These are phyloP conservation scores for Scolecobasidium constrictum DNA, from an alignment of 2,329 filamentous ascomycete species.

Conservation along the genomic window DNA sequence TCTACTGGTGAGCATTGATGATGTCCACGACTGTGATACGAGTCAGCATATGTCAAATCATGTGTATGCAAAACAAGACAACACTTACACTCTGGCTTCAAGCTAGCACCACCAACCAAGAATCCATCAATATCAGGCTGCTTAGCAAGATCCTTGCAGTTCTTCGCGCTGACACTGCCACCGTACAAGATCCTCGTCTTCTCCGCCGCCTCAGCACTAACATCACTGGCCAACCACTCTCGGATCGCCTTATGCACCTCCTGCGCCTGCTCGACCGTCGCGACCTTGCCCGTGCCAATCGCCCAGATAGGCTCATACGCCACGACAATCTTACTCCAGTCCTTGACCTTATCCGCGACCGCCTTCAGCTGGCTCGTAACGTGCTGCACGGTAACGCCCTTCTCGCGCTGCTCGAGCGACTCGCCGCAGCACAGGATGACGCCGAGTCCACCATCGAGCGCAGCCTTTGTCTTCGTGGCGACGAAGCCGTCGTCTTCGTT, in stretches of 20 bases:
- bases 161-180: slow-evolving; percentile 95
- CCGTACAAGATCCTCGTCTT: slow-evolving; percentile 93
- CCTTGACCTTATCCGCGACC: slow-evolving; percentile 64
- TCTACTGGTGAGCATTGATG: slow-evolving; percentile 50
- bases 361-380: slow-evolving; percentile 78
- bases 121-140: slow-evolving; percentile 96
- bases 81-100: slow-evolving; percentile 89
- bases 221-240: slow-evolving; percentile 64
- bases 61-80: neutral
- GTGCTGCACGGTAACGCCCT: slow-evolving; percentile 71
- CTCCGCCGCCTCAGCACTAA: slow-evolving; percentile 69
- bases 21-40: slow-evolving; percentile 48
- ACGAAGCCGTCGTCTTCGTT: slow-evolving; percentile 78
- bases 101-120: slow-evolving; percentile 87
- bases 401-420: slow-evolving; percentile 85
- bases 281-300: slow-evolving; percentile 64
- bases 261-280: slow-evolving; percentile 30
- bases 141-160: slow-evolving; percentile 85
- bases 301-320: slow-evolving; percentile 99
- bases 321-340: slow-evolving; percentile 92
- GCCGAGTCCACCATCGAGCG: slow-evolving; percentile 72
- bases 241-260: slow-evolving; percentile 65
- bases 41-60: slow-evolving; percentile 8
- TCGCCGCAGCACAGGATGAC: slow-evolving; percentile 98
- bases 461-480: slow-evolving; percentile 88